These are phyloP conservation scores for Podospora pseudopauciseta DNA, from an alignment of 495 filamentous ascomycete species.

Conservation along the genomic window DNA sequence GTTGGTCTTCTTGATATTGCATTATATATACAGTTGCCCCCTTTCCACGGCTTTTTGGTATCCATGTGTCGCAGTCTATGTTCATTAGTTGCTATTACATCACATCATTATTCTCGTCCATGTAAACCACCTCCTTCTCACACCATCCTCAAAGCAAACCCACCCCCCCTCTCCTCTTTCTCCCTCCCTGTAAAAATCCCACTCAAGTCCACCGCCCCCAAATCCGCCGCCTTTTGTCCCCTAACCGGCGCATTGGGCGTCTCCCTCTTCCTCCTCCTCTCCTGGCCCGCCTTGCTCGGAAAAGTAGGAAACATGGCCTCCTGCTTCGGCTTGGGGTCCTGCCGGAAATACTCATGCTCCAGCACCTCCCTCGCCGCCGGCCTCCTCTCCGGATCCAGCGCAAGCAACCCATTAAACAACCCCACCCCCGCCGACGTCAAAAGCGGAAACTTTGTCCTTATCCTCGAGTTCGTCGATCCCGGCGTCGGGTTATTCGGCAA, in stretches of 20 bases:
- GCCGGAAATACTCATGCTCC: constrained; percentile 76
- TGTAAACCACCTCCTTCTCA: not conserved
- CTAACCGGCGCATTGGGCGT: constrained; percentile 86
- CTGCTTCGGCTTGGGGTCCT: constrained; percentile 83
- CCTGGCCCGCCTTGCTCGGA: constrained; percentile 89
- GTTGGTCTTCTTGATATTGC: not conserved
- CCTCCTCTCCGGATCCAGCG: constrained; percentile 68
- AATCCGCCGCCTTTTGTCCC: constrained; percentile 65
- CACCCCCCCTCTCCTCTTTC: constrained; percentile 71
- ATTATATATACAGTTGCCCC: not conserved
- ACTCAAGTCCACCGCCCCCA: constrained; percentile 70
- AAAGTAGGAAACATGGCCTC: constrained; percentile 89
- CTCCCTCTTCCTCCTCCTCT: constrained; percentile 66
- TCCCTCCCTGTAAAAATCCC: constrained; percentile 71
- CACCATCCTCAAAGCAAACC: constrained; percentile 74
- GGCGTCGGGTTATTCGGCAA: constrained; percentile 51
- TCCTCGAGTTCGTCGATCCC: constrained; percentile 34
- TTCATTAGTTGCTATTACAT: not conserved
- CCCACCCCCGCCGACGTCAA: constrained; percentile 70
- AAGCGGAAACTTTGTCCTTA: constrained; percentile 75
- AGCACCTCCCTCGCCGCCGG: constrained; percentile 58
- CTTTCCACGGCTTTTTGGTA: too few relatives aligned
- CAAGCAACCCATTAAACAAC: constrained; percentile 65
- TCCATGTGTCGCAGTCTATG: not conserved
- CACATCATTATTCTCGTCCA: not conserved